Evolutionary conservation across 495 filamentous ascomycete species (phyloP).

Genomic region (Neurospora cerealis): DNA sequence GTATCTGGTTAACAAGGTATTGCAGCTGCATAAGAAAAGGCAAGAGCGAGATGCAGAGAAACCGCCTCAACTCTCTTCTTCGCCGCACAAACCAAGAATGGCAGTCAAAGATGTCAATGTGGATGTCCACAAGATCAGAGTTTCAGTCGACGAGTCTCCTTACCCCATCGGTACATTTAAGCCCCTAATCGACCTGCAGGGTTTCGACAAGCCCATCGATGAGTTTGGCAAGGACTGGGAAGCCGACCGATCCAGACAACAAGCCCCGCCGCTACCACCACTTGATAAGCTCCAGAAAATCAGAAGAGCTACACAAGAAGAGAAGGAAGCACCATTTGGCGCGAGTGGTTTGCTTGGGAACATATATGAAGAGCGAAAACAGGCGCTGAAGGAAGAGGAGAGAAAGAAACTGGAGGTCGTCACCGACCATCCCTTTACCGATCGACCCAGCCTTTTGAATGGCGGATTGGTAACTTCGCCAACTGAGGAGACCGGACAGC

Average conservation of each 20-base stretch:
- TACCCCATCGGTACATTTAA: constrained; percentile 49
- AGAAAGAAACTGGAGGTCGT: constrained; percentile 2
- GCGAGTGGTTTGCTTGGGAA: constrained; percentile 32
- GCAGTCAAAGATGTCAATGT: constrained; percentile 17
- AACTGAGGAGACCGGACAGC: background rate
- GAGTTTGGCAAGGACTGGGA: constrained; percentile 27
- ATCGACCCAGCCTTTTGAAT: constrained; percentile 43
- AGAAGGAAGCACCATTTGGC: constrained; percentile 20
- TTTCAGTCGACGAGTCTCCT: constrained; percentile 27
- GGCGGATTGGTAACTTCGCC: background rate
- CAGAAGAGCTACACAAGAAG: background rate
- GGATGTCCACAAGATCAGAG: constrained; percentile 21
- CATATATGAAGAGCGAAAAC: constrained; percentile 32
- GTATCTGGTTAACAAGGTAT: constrained; percentile 58
- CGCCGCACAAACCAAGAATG: constrained; percentile 17
- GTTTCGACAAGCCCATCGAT: constrained; percentile 34
- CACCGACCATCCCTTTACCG: constrained; percentile 30
- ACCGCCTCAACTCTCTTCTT: constrained; percentile 14
- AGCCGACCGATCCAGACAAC: constrained; percentile 12
- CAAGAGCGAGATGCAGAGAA: constrained; percentile 13
- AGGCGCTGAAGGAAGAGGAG: constrained; percentile 15
- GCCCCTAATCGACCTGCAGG: constrained; percentile 42
- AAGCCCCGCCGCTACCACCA: constrained; percentile 6
- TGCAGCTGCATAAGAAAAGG: constrained; percentile 8
- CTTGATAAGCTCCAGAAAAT: background rate